Evolutionary conservation across 345 rosid species (phyloP), one percentile per base, ranked within the genome.

Genomic region (Sonneratia caseolaris): DNA sequence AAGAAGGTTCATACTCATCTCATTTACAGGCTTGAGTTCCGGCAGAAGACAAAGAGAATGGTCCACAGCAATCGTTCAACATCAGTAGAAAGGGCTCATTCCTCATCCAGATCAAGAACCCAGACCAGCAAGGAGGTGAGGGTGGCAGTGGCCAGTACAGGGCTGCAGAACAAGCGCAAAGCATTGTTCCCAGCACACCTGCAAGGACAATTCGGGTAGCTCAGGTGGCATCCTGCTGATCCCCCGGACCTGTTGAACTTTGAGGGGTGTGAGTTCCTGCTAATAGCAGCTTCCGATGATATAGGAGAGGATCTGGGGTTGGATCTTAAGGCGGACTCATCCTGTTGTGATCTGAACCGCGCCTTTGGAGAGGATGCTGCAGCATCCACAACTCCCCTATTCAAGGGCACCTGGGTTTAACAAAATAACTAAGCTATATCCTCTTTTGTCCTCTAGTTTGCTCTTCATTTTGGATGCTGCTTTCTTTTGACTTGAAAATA

Each of bases 251-350:
- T 89, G 57, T 64, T 93, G 79, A 89, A 87, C 76, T 82, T 87
- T 40, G 91, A 93, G 79, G 97, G 91, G 59, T 90, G 97, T 11
- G 98, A 90, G 78, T 75, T 93, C 14, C 71, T 88, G 70, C 80
- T 90, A 68, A 89, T 93, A 72, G 68, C 88, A 0, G 97, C 97
- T 0, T 84, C 93, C 0, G 95, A 89, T 38, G 89, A 87, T 57
- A 77, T 86, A 49, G 86, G 87, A 53, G 76, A 79, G 71, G 96
- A 89, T 77, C 66, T 93, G 59, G 91, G 97, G 7, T 27, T 93
- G 79, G 87, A 89, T 77, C 75, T 90, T 4, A 76, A 83, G 77
- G 22, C 82, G 2, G 87, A 89, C 49, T 74, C 79, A 3, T 83
- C 81, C 5, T 82, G 81, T 43, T 88, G 89, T 35, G 91, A 90